Base-by-base conservation (phyloP, 805 yeast genomes). In the Saturnispora zaruensis region DNA sequence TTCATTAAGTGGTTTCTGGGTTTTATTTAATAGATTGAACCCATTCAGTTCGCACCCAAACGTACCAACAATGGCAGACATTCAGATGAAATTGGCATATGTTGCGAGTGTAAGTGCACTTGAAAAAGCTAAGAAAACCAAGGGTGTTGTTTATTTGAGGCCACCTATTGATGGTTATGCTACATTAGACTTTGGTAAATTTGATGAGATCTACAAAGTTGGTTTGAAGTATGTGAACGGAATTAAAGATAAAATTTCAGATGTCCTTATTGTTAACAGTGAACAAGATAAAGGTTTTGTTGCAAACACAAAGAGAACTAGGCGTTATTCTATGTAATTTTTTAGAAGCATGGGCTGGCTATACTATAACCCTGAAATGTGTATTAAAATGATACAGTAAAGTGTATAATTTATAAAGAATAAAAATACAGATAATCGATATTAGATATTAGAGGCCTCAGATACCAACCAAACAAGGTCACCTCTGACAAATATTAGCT, bases 401-500 rank as follows among this genome's bases (percentile, higher is more conserved):
- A 14, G 23, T 38, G 23, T 23, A 38, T 13, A 46, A 49, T 41
- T 18, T 20, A 33, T 26, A 36, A 24, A 34, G 25, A 24, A 32
- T 21, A 30, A 32, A 33, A 46, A 36, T 18, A 36, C 16, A 41
- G 33, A 30, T 40, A 24, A 44, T 42, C n/a, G n/a, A 32, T 24
- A 7, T 56, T 41, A 62, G 38, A 59, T 55, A 41, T 62, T 61
- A 5, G 63, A 52, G 14, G 63, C 65, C 51, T 65, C 69, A 21
- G 64, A 81, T 48, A 93, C 82, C 57, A 90, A 75, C 46, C 95
- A 87, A 41, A 93, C 98, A 3, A 95, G 82, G 68, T 93, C 99
- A n/a, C 99, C 99, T 71, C 99, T 82, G 14, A 93, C 90, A 68
- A 91, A 91, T 41, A 93, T 81, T 89, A 93, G 87, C 50, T 87